Evolutionary conservation across 1,284 basidiomycete genomes (phyloP).

Genomic region (Rhodotorula sp.): DNA sequence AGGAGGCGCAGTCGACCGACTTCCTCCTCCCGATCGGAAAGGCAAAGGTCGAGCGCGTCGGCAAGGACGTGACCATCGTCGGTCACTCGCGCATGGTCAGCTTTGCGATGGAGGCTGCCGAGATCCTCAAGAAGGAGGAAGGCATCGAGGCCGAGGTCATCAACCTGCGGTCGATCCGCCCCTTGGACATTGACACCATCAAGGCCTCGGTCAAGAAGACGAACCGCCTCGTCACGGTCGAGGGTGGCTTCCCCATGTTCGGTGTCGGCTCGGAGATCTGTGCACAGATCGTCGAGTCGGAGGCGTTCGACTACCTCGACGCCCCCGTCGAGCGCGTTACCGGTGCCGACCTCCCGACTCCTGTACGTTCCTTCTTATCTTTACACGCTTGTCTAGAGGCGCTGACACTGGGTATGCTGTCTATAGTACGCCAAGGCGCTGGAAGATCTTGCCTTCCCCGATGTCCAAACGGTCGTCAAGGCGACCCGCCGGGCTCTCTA

Average conservation of each 20-base stretch:
- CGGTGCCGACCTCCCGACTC: slow-evolving; percentile 93
- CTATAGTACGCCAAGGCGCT: slow-evolving; percentile 76
- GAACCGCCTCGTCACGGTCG: slow-evolving; percentile 88
- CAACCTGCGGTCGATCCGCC: slow-evolving; percentile 92
- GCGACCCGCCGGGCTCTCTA: slow-evolving; percentile 34
- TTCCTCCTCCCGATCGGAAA: slow-evolving; percentile 94
- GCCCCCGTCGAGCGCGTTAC: slow-evolving; percentile 97
- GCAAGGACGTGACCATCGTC: slow-evolving; percentile 91
- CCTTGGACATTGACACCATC: slow-evolving; percentile 96
- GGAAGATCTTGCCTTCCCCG: slow-evolving; percentile 87
- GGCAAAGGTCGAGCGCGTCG: slow-evolving; percentile 91
- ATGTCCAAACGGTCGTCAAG: slow-evolving; percentile 68
- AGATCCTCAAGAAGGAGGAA: slow-evolving; percentile 82
- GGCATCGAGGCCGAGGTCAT: slow-evolving; percentile 97
- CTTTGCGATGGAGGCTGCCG: slow-evolving; percentile 88
- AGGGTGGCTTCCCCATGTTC: slow-evolving; percentile 98
- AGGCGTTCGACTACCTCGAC: slow-evolving; percentile 85
- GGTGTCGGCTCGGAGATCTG: slow-evolving; percentile 98
- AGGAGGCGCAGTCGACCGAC: slow-evolving; percentile 91
- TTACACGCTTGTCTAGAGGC: too few species aligned
- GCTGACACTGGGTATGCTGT: neutral
- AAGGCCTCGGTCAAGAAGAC: slow-evolving; percentile 97
- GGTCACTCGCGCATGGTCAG: slow-evolving; percentile 97
- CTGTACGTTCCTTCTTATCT: slow-evolving; percentile 59
- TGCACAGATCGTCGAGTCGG: slow-evolving; percentile 68